A percentile compares a stretch with the other conserved stretches of the same genome.
These are phyloP conservation scores for Barnettozyma vustinii DNA, from an alignment of 805 yeast genomes.

Conservation along the genomic window DNA sequence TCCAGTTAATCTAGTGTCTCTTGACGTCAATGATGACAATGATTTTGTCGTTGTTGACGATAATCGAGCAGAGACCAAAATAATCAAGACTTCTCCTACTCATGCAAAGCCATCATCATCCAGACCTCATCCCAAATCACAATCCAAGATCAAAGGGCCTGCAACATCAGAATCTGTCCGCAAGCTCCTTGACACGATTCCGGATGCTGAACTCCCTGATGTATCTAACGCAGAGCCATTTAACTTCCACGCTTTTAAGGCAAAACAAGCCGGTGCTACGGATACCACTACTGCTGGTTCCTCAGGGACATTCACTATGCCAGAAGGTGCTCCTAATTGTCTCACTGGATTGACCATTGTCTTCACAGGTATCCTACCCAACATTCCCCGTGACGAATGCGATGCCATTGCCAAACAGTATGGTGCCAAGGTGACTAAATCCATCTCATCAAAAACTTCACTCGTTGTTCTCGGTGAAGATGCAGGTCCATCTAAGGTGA, in stretches of 20 bases:
- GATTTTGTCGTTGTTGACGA: slow-evolving; percentile 13
- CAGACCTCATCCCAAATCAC: neutral
- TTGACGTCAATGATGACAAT: slow-evolving; percentile 18
- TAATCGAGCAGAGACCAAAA: neutral
- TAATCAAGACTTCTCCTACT: neutral
- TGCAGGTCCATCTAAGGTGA: slow-evolving; percentile 94
- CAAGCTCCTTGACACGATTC: slow-evolving; percentile 56
- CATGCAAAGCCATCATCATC: neutral
- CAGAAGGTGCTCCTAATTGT: slow-evolving; percentile 83
- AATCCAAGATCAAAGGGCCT: slow-evolving; percentile 1
- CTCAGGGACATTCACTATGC: slow-evolving; percentile 45
- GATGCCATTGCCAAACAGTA: slow-evolving; percentile 75
- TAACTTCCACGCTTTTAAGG: slow-evolving; percentile 54
- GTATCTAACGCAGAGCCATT: slow-evolving; percentile 39
- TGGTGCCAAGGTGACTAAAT: slow-evolving; percentile 87
- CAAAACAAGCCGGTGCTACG: slow-evolving; percentile 34
- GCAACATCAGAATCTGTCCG: slow-evolving; percentile 21
- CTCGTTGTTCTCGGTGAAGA: slow-evolving; percentile 90
- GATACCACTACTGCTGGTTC: slow-evolving; percentile 32
- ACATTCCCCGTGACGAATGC: slow-evolving; percentile 67
- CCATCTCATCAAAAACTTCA: slow-evolving; percentile 80
- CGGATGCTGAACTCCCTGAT: slow-evolving; percentile 64
- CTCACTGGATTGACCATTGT: slow-evolving; percentile 85
- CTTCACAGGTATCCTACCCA: slow-evolving; percentile 86
- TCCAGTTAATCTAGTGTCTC: neutral